Percentiles rank a stretch among this genome's conserved stretches.
These are phyloP conservation scores for Zarea fungicola DNA, from an alignment of 2,329 filamentous ascomycete species.

Conservation along the genomic window DNA sequence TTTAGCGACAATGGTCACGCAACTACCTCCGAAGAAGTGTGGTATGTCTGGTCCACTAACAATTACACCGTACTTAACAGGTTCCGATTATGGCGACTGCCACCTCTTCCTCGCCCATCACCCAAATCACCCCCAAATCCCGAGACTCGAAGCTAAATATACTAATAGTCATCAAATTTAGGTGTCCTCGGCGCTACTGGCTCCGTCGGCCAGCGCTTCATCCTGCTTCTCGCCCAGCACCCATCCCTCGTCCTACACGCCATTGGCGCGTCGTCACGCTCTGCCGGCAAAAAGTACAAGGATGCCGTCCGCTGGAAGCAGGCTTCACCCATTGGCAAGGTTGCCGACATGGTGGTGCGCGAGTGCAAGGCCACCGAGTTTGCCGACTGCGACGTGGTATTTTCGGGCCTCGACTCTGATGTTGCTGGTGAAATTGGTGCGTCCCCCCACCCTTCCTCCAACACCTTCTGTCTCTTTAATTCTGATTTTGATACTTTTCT, in stretches of 20 bases:
- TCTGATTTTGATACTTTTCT: constrained; percentile 1
- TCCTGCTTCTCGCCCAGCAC: constrained; percentile 83
- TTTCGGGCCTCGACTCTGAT: constrained; percentile 87
- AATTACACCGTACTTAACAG: neutral
- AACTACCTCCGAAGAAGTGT: constrained; percentile 55
- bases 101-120: neutral
- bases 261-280: constrained; percentile 82
- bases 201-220: constrained; percentile 92
- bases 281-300: constrained; percentile 88
- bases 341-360: constrained; percentile 78
- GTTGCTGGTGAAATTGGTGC: constrained; percentile 86
- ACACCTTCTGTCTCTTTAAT: neutral
- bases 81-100: too few relatives aligned
- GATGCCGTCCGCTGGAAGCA: constrained; percentile 97
- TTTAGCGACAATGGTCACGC: constrained; percentile 26
- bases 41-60: constrained; percentile 34
- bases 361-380: constrained; percentile 81
- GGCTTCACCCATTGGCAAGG: constrained; percentile 70
- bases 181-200: constrained; percentile 87
- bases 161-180: constrained; percentile 21
- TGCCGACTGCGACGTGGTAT: constrained; percentile 84
- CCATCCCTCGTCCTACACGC: constrained; percentile 82
- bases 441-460: constrained; percentile 23
- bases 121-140: constrained; percentile 4
- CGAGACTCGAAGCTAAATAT: neutral